Conservation (phyloP, 805 yeast species). For the Metschnikowia cubensis region DNA sequence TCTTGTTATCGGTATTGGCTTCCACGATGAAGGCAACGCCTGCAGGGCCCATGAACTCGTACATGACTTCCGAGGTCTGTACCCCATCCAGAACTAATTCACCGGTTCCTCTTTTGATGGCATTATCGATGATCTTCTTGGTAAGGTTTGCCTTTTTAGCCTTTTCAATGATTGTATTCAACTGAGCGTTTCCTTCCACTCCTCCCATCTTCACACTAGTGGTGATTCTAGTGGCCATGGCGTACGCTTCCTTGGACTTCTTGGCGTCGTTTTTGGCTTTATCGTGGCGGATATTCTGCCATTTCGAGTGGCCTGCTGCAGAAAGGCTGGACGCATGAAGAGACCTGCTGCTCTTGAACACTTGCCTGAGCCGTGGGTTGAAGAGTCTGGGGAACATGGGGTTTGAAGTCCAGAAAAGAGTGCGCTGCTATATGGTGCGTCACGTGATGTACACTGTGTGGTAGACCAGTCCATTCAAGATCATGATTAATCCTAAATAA, state of each 20-base stretch:
- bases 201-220: slow-evolving; percentile 72
- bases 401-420: not conserved
- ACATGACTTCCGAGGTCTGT: slow-evolving; percentile 45
- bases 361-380: not conserved
- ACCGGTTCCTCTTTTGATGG: slow-evolving; percentile 81
- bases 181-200: slow-evolving; percentile 58
- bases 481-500: no score
- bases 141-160: slow-evolving; percentile 76
- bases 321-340: slow-evolving; percentile 17
- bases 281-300: slow-evolving; percentile 93
- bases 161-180: slow-evolving; percentile 69
- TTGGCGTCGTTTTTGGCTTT: slow-evolving; percentile 89
- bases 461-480: no score
- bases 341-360: not conserved
- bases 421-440: not conserved
- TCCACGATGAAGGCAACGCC: slow-evolving; percentile 85
- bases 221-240: slow-evolving; percentile 68
- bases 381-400: not conserved
- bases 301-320: slow-evolving; percentile 84
- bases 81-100: slow-evolving; percentile 47
- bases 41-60: slow-evolving; percentile 92
- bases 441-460: not conserved
- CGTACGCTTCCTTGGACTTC: slow-evolving; percentile 63
- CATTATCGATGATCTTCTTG: slow-evolving; percentile 81
- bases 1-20: slow-evolving; percentile 84